Evolutionary conservation across 2,329 filamentous ascomycete genomes (phyloP).

Genomic region (Cercospora beticola): DNA sequence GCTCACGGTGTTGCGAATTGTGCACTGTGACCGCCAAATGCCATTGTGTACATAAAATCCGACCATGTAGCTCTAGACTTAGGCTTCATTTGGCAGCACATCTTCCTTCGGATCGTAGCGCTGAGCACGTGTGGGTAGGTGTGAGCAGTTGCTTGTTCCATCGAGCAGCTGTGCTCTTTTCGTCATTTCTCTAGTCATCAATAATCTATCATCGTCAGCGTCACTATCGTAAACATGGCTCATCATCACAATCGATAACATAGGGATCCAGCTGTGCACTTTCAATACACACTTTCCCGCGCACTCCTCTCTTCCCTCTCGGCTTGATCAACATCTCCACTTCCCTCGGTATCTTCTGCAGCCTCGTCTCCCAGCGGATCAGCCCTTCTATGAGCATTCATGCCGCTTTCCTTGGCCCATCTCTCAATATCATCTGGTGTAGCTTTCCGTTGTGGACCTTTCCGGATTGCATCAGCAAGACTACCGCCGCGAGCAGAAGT

Average conservation of each 20-base stretch:
- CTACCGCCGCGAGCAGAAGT: conserved; percentile 35
- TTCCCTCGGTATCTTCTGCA: conserved; percentile 4
- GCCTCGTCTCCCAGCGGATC: conserved; percentile 49
- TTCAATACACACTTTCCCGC: conserved; percentile 36
- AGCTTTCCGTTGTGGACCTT: conserved; percentile 49
- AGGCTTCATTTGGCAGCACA: neutral
- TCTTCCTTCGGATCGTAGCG: neutral
- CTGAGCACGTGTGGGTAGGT: too few relatives aligned
- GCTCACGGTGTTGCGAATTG: too few relatives aligned
- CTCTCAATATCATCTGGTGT: conserved; percentile 39
- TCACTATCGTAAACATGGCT: neutral
- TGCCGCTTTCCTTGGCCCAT: conserved; percentile 51
- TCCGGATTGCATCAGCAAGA: conserved; percentile 36
- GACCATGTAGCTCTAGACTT: too few relatives aligned
- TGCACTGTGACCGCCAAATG: neutral
- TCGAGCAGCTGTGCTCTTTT: neutral
- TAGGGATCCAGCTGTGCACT: neutral
- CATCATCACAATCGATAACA: neutral
- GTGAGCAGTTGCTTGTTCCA: neutral
- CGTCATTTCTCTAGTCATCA: neutral
- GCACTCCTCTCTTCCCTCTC: conserved; percentile 34
- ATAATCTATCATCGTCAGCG: neutral
- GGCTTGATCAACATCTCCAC: conserved; percentile 27
- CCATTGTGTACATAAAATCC: neutral
- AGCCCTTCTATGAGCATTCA: conserved; percentile 46